Evolutionary conservation across 441 rosid species (phyloP), one percentile per base, ranked within the genome.

Genomic region (Eruca vesicaria): DNA sequence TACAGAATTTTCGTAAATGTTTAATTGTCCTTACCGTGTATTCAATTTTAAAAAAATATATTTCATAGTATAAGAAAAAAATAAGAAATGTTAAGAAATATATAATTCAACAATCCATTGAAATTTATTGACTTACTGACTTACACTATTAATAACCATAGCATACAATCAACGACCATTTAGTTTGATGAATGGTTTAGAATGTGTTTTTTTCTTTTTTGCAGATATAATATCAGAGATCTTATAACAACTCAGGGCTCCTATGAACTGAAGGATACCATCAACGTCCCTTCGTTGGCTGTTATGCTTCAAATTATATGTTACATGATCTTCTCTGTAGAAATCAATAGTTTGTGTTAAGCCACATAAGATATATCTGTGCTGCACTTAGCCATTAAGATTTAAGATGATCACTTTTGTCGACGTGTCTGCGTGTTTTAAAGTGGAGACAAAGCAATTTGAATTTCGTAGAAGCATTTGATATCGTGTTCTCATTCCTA

Each of bases 141-240:
- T 23, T 23, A 23, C 26, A 23, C 3, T 23, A 23, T 23, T 23
- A 23, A 23, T 23, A 23, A 23, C 26, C 26, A 23, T 23, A 23
- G 26, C 26, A 23, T 1, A 23, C 26, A 23, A 23, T 23, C n/a
- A n/a, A n/a, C n/a, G n/a, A n/a, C n/a, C n/a, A n/a, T n/a, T n/a
- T n/a, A n/a, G n/a, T 29, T 4, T 29, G 32, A 29, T 29, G 32
- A 29, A 2, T 28, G 5, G 5, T 28, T 28, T 28, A 5, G 29
- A 28, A 28, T 28, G 29, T 28, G 29, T 28, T 28, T 28, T 28
- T 31, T 56, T 68, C 19, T 2, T 62, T 18, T 28, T 62, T 87
- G 87, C 92, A 90, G 95, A n/a, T n/a, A n/a, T n/a, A n/a, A 87
- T 93, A 72, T 89, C 86, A 19, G 98, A 93, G 84, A 87, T 93